Evolutionary conservation across 2,329 filamentous ascomycete genomes (phyloP), one percentile per base, ranked within the genome.

Genomic region (Microdochium bolleyi): DNA sequence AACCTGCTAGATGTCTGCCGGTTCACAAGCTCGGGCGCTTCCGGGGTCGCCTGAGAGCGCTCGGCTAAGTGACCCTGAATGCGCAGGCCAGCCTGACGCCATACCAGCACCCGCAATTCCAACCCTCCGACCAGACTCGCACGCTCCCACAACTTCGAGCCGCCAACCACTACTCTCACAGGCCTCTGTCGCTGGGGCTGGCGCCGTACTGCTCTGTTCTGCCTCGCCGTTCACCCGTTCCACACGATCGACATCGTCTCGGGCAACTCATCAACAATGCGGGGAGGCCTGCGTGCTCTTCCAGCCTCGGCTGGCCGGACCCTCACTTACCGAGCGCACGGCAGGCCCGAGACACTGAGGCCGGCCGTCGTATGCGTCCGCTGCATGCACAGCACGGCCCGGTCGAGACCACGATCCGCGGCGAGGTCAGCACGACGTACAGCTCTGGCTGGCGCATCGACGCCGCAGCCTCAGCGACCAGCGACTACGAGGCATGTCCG

Each of bases 291-390:
- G 41, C 41, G 41, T 19, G 95, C 73, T 87, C 89, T 60, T 90
- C 91, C 44, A 95, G 89, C 64, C 73, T 92, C 52, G 76, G 77
- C 55, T 80, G 77, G 76, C 74, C 73, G 11, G 77, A 80, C 56
- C 66, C 80, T 51, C 77, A 80, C 59, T 2, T 13, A 24, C 41
- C 41, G 41, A 8, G 9, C 41, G 19, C 9, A 22, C 13, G 21
- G 41, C 41, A 3, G n/a, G 21, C 41, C 21, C 8, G 19, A 46
- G 16, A 46, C n/a, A 10, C 22, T 22, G 41, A 21, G 14, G 13
- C 41, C 16, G 22, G 19, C 14, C 73, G 91, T 60, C 90, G 92
- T 95, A 86, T 95, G 88, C 69, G 90, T 96, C 68, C 77, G 96
- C 11, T 96, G 92, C 70, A 80, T 46, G 41, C 41, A 46, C 19